These are phyloP conservation scores for Priceomyces medius DNA, from an alignment of 805 yeast genomes.

Conservation along the genomic window DNA sequence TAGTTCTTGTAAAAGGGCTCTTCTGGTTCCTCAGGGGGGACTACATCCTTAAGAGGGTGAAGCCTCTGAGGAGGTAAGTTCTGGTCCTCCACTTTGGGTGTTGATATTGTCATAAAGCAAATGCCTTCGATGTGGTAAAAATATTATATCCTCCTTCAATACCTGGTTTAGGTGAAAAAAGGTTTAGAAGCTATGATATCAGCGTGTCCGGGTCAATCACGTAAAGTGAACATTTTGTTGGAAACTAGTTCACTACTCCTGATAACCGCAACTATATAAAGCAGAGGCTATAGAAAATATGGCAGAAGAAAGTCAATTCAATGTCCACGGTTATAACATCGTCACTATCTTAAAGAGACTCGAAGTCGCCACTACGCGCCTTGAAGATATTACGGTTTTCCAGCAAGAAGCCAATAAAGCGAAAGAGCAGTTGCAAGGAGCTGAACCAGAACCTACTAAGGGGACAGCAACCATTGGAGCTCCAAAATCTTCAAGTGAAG, in stretches of 20 bases:
- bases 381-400: slow-evolving; percentile 82
- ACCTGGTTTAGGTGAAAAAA: background rate
- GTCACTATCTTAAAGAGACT: slow-evolving; percentile 71
- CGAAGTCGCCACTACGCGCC: slow-evolving; percentile 90
- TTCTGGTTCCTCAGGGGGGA: slow-evolving; percentile 39
- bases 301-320: slow-evolving; percentile 47
- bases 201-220: slow-evolving; percentile 7
- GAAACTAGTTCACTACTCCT: background rate
- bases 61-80: slow-evolving; percentile 43
- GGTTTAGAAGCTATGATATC: background rate
- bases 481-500: slow-evolving; percentile 15
- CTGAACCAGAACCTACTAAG: slow-evolving; percentile 3
- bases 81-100: slow-evolving; percentile 7
- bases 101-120: slow-evolving; percentile 1
- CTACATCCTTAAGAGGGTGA: slow-evolving; percentile 42
- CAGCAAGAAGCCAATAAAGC: slow-evolving; percentile 55
- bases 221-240: background rate
- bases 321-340: slow-evolving; percentile 81
- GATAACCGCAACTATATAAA: background rate
- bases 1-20: slow-evolving; percentile 48
- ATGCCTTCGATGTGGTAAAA: background rate
- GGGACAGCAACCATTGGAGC: slow-evolving; percentile 7
- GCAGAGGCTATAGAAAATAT: slow-evolving; percentile 10
- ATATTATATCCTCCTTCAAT: background rate
- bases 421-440: background rate